Percentiles rank a stretch among this genome's conserved stretches.
phyloP scores from a whole-genome alignment of 192 early-diverging fungal species.

The Coemansia sp. region DNA sequence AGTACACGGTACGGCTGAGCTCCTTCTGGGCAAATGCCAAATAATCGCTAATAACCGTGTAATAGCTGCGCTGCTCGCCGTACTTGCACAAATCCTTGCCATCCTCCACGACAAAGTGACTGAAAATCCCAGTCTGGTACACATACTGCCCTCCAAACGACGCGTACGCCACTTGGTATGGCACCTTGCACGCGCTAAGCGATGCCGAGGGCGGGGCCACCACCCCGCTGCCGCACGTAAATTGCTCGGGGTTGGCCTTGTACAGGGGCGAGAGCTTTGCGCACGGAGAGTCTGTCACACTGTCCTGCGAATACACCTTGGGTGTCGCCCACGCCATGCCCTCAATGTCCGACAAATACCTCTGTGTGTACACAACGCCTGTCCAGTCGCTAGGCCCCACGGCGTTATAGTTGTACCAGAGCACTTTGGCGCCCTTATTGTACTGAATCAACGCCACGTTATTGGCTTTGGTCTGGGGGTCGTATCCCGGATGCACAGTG shows the following conservation, averaged over 20 bases:
- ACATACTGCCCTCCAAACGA: background rate
- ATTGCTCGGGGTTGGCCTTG: constrained; percentile 10
- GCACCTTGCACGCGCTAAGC: constrained; percentile 7
- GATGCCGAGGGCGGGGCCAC: background rate
- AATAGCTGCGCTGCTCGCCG: constrained; percentile 14
- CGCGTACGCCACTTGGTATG: constrained; percentile 14
- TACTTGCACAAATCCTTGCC: constrained; percentile 17
- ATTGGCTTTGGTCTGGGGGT: constrained; percentile 21
- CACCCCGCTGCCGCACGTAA: constrained; percentile 4
- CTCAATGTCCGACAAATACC: constrained; percentile 1
- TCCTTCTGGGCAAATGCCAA: constrained; percentile 10
- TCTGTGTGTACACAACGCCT: constrained; percentile 11
- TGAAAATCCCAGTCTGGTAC: constrained; percentile 25
- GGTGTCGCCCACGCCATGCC: constrained; percentile 15
- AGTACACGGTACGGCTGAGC: constrained; percentile 10
- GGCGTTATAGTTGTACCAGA: constrained; percentile 23
- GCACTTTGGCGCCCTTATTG: background rate
- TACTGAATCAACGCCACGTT: constrained; percentile 27
- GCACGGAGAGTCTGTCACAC: constrained; percentile 3
- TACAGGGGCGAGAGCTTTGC: constrained; percentile 13
- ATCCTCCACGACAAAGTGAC: constrained; percentile 10
- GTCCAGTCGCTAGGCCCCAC: constrained; percentile 1
- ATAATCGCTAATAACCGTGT: constrained; percentile 19
- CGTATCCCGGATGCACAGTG: constrained; percentile 25
- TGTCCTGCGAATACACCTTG: background rate